phyloP scores from a whole-genome alignment of 352 stramenopile genomes.

The Globisporangium irregulare region DNA sequence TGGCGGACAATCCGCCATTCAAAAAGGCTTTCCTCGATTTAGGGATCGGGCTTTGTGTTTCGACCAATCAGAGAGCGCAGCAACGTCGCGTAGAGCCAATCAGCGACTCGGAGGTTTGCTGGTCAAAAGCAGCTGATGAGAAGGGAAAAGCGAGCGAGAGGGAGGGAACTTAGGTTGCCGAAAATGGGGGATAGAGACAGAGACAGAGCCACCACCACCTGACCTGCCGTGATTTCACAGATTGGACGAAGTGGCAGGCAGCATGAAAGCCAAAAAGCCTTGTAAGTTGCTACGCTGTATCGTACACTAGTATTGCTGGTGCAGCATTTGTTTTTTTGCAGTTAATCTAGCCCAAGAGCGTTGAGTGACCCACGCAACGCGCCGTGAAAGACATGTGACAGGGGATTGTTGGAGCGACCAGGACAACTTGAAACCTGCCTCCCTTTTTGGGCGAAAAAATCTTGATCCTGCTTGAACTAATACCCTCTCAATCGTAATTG shows the following conservation, averaged over 20 bases:
- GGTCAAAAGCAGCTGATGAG: conserved; percentile 1
- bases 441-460: neutral
- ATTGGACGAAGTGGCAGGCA: too few species aligned
- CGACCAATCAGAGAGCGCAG: neutral
- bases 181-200: neutral
- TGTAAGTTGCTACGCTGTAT: too few species aligned
- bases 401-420: neutral
- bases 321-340: too few species aligned
- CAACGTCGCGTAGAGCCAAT: neutral
- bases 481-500: neutral
- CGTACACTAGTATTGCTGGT: too few species aligned
- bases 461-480: neutral
- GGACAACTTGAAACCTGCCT: too few species aligned
- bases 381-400: neutral
- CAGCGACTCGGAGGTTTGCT: neutral
- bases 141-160: neutral
- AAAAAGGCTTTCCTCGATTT: too few species aligned
- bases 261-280: too few species aligned
- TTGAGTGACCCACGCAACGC: too few species aligned
- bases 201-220: neutral
- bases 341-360: too few species aligned
- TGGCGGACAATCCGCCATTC: conserved; percentile 10
- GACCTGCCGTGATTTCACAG: neutral
- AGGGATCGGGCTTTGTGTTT: neutral
- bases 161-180: neutral